phyloP scores from a whole-genome alignment of 305 asterid species.

The Fraxinus floribunda region DNA sequence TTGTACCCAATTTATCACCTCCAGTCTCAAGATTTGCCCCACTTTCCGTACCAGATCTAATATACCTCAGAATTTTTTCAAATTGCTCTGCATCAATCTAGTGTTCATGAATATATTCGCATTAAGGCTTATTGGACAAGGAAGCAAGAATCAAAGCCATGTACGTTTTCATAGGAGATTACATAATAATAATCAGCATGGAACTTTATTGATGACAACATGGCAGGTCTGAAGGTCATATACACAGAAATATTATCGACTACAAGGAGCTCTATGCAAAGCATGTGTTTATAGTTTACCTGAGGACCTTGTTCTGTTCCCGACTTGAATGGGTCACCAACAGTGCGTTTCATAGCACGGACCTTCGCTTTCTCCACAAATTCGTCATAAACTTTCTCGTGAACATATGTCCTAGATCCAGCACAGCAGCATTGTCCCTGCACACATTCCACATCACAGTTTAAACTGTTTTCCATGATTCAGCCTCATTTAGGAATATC shows the following conservation, averaged over 20 bases:
- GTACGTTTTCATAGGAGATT: neutral
- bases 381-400: conserved; percentile 81
- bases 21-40: conserved; percentile 97
- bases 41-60: conserved; percentile 56
- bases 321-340: conserved; percentile 92
- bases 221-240: neutral
- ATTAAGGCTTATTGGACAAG: conserved; percentile 11
- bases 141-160: neutral
- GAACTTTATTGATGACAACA: neutral
- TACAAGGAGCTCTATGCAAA: neutral
- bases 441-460: conserved; percentile 10
- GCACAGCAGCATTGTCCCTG: conserved; percentile 99
- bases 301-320: conserved; percentile 96
- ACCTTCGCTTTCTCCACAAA: conserved; percentile 81
- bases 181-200: neutral
- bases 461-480: neutral
- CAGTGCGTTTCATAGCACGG: conserved; percentile 67
- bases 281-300: conserved; percentile 38
- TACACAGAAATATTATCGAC: neutral
- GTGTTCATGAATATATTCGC: conserved; percentile 5
- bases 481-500: neutral
- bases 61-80: conserved; percentile 67
- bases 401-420: conserved; percentile 91
- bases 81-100: conserved; percentile 79
- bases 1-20: conserved; percentile 59